Percentiles rank a stretch among this genome's conserved stretches.
Conservation (phyloP, 2,329 filamentous ascomycete genomes). For the Boeremia lycopersici region DNA sequence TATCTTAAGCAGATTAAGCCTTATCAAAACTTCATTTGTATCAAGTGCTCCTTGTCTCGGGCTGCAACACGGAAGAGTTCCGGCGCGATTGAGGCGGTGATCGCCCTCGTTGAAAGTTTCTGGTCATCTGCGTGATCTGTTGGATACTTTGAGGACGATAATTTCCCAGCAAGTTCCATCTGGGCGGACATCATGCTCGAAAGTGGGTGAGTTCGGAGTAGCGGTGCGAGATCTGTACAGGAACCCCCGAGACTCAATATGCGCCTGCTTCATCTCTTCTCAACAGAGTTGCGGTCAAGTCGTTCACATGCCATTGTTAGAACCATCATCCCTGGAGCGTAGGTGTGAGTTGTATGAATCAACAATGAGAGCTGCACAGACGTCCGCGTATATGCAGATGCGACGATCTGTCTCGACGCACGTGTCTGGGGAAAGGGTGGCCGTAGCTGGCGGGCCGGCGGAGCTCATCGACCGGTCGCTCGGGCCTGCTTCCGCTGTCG, state of each 20-base stretch:
- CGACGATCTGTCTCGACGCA: conserved; percentile 20
- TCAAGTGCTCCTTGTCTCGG: conserved; percentile 1
- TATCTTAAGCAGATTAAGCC: conserved; percentile 3
- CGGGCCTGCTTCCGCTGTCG: conserved; percentile 38
- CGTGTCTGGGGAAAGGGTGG: conserved; percentile 18
- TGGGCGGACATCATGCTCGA: neutral
- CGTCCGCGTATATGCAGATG: conserved; percentile 9
- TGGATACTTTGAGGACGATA: neutral
- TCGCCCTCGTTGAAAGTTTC: conserved; percentile 3
- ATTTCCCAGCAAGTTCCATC: neutral
- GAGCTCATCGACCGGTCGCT: conserved; percentile 24
- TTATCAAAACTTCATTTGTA: conserved; percentile 17
- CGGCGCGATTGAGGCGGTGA: conserved; percentile 6
- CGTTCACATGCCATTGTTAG: conserved; percentile 20
- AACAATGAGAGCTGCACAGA: conserved; percentile 3
- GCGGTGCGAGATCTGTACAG: conserved; percentile 21
- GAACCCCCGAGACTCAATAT: conserved; percentile 17
- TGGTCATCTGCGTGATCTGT: conserved; percentile 7
- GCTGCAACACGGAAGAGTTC: neutral
- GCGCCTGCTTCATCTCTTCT: conserved; percentile 11
- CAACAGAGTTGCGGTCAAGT: conserved; percentile 17
- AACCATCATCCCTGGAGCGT: conserved; percentile 4
- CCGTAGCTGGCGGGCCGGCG: conserved; percentile 27
- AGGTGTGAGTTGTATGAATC: conserved; percentile 11
- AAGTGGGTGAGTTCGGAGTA: conserved; percentile 6